These are phyloP conservation scores for Suillus brevipes DNA, from an alignment of 768 basidiomycete species.

Conservation along the genomic window DNA sequence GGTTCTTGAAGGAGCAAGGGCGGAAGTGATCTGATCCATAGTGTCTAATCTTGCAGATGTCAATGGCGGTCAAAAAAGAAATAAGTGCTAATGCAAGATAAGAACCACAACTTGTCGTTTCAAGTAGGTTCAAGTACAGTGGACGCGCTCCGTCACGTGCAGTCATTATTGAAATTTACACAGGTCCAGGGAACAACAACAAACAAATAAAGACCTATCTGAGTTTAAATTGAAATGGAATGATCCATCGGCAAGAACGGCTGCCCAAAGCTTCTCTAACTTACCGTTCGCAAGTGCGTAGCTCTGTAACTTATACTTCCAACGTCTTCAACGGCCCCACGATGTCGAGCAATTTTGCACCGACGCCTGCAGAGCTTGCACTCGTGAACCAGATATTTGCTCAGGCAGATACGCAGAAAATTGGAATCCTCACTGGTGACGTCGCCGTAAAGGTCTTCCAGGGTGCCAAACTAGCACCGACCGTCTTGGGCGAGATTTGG, in stretches of 20 bases:
- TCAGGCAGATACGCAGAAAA: constrained; percentile 72
- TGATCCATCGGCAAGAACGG: constrained; percentile 7
- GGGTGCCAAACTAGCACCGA: constrained; percentile 77
- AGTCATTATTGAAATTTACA: constrained; percentile 6
- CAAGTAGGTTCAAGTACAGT: constrained; percentile 3
- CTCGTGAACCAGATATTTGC: constrained; percentile 75
- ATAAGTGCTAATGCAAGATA: constrained; percentile 16
- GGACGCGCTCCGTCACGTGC: constrained; percentile 37
- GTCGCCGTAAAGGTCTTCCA: constrained; percentile 85
- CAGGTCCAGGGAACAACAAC: not conserved
- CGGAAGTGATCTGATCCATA: constrained; percentile 74
- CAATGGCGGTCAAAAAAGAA: not conserved
- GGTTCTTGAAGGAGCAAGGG: constrained; percentile 59
- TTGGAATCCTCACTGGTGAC: constrained; percentile 86
- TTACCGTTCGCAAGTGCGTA: constrained; percentile 15
- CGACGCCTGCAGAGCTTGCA: constrained; percentile 49
- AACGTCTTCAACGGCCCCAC: constrained; percentile 9
- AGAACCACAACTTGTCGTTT: constrained; percentile 2
- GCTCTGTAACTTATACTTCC: constrained; percentile 28
- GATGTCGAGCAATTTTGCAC: constrained; percentile 46
- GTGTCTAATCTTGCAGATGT: constrained; percentile 17
- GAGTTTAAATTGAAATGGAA: constrained; percentile 3
- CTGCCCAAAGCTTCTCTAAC: not conserved
- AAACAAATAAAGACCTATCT: constrained; percentile 3
- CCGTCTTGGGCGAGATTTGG: constrained; percentile 91